These are phyloP conservation scores for Metarhizium album DNA, from an alignment of 2,329 filamentous ascomycete genomes.

Conservation along the genomic window DNA sequence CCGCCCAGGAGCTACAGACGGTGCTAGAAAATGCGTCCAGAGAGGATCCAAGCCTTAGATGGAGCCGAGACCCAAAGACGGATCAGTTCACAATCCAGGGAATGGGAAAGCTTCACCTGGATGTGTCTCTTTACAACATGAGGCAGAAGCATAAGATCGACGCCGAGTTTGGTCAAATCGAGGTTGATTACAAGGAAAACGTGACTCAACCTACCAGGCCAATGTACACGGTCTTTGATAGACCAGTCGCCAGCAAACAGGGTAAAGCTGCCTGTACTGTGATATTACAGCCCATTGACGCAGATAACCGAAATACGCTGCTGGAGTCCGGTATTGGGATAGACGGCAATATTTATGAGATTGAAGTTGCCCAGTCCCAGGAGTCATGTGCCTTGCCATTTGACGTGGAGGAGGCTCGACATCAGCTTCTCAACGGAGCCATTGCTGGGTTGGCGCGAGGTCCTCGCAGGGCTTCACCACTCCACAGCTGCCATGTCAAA, in stretches of 20 bases:
- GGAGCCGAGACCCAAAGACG: slow-evolving; percentile 76
- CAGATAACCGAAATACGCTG: slow-evolving; percentile 25
- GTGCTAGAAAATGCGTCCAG: slow-evolving; percentile 68
- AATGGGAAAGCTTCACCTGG: slow-evolving; percentile 93
- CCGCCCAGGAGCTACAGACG: slow-evolving; percentile 69
- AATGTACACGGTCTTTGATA: slow-evolving; percentile 60
- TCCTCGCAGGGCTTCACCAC: slow-evolving; percentile 66
- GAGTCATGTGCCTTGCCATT: slow-evolving; percentile 37
- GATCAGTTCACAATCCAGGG: slow-evolving; percentile 89
- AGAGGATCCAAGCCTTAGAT: slow-evolving; percentile 86
- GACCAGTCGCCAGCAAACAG: slow-evolving; percentile 66
- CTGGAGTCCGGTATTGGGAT: slow-evolving; percentile 35
- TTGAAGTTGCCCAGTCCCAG: slow-evolving; percentile 40
- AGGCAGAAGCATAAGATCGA: slow-evolving; percentile 82
- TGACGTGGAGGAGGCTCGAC: slow-evolving; percentile 38
- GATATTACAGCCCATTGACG: slow-evolving; percentile 49
- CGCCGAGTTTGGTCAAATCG: slow-evolving; percentile 79
- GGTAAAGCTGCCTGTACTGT: slow-evolving; percentile 70
- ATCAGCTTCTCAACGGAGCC: slow-evolving; percentile 65
- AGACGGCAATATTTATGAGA: slow-evolving; percentile 62
- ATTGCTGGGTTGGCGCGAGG: slow-evolving; percentile 77
- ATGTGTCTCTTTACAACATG: slow-evolving; percentile 81
- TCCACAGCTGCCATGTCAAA: slow-evolving; percentile 64
- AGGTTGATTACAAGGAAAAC: slow-evolving; percentile 90
- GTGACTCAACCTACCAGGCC: slow-evolving; percentile 46